Conservation (phyloP, 306 rosid species). For the Mimosa bimucronata region DNA sequence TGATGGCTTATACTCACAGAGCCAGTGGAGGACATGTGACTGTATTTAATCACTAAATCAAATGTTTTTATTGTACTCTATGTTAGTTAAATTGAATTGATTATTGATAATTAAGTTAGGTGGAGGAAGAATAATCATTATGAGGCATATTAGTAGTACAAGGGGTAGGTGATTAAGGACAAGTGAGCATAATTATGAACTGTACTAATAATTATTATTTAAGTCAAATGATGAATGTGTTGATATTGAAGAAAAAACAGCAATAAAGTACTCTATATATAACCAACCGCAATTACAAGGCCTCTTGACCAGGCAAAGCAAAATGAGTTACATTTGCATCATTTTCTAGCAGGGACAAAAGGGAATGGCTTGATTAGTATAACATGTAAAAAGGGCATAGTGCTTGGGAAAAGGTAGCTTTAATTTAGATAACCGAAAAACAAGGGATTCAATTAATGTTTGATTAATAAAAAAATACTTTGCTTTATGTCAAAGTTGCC, state of each 20-base stretch:
- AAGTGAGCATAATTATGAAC: neutral
- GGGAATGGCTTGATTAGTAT: neutral
- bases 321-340: neutral
- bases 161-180: conserved; percentile 21
- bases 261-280: neutral
- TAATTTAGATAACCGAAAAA: conserved; percentile 19
- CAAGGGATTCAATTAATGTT: conserved; percentile 7
- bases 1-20: too few relatives aligned
- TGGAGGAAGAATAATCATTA: neutral
- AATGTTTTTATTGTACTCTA: neutral
- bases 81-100: neutral
- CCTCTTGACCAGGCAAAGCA: neutral
- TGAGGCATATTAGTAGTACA: neutral
- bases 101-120: neutral
- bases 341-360: neutral
- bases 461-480: neutral
- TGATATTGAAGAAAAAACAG: neutral
- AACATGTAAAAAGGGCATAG: conserved; percentile 26
- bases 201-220: neutral
- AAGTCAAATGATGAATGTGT: neutral
- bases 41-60: neutral
- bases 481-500: conserved; percentile 35
- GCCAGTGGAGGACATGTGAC: neutral
- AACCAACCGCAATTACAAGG: neutral
- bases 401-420: conserved; percentile 47